Evolutionary conservation across 1,284 basidiomycete species (phyloP), one percentile per base, ranked within the genome.

Genomic region (Pseudozyma tsukubaensis): DNA sequence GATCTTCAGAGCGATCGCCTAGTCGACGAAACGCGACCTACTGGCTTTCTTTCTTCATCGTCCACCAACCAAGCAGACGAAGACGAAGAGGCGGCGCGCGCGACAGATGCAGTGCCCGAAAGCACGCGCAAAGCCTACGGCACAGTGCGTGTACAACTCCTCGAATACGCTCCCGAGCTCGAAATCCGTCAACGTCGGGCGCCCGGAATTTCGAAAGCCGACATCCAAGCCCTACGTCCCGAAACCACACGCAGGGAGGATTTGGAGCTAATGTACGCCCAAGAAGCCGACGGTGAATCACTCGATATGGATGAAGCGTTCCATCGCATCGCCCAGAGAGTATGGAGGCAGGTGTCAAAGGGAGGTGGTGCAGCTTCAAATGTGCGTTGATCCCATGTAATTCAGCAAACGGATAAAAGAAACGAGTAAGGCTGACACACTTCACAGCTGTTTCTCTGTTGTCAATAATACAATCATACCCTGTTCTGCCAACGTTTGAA

Each of bases 1-100:
- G 66, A 77, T 37, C 68, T 73, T 52, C 72, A 69, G 48, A 53
- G 49, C 52, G 74, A 77, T n/a, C 60, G 67, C 7, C 42, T 77
- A 6, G 53, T 65, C 32, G 72, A 74, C 59, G 58, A 68, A 11
- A 60, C 57, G 16, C 64, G 71, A 0, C 72, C 72, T 10, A 48
- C 44, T 24, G 45, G 57, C 21, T 29, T 55, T 43, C 35, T 58
- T 42, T n/a, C 53, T 18, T 52, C 53, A 19, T 37, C 57, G 10
- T 12, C 43, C 21, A 24, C 42, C 24, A 48, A 47, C n/a, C 9
- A 42, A 14, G 18, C 12, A 18, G 51, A 71, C 10, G 50, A 12
- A 1, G n/a, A n/a, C n/a, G n/a, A n/a, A n/a, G n/a, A n/a, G n/a
- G n/a, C n/a, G n/a, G n/a, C n/a, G n/a, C n/a, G 7, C 4, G 40